phyloP scores from a whole-genome alignment of 1,284 basidiomycete species.

The Ganoderma lucidum region DNA sequence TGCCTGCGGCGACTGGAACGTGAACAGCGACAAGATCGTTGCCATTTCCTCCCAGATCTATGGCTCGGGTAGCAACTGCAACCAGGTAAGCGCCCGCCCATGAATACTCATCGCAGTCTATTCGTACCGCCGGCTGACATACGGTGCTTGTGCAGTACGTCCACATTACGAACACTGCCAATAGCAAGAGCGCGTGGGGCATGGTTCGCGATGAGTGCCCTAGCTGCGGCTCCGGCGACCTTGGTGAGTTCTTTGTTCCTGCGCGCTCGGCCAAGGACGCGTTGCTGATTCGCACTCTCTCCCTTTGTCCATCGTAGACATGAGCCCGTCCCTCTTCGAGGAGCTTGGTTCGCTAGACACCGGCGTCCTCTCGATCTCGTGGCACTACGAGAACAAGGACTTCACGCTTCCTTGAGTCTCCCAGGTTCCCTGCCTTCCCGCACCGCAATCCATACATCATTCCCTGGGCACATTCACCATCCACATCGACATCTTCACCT shows the following conservation, averaged over 20 bases:
- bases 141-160: constrained; percentile 33
- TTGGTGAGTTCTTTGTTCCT: constrained; percentile 41
- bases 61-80: constrained; percentile 47
- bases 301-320: constrained; percentile 30
- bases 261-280: background rate
- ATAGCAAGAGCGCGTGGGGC: constrained; percentile 42
- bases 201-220: constrained; percentile 46
- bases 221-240: constrained; percentile 43
- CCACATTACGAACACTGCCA: constrained; percentile 44
- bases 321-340: constrained; percentile 42
- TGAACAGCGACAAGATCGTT: constrained; percentile 47
- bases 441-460: constrained; percentile 10
- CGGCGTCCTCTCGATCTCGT: constrained; percentile 41
- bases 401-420: constrained; percentile 26
- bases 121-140: constrained; percentile 3
- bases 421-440: background rate
- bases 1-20: constrained; percentile 49
- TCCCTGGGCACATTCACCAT: background rate
- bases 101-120: background rate
- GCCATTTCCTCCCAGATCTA: constrained; percentile 48
- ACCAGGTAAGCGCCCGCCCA: constrained; percentile 40
- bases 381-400: constrained; percentile 40
- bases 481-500: background rate
- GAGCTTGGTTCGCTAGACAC: constrained; percentile 38
- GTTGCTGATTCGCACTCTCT: constrained; percentile 14